Base-by-base conservation (phyloP, 2,329 filamentous ascomycete genomes). In the Diaporthe velutina region DNA sequence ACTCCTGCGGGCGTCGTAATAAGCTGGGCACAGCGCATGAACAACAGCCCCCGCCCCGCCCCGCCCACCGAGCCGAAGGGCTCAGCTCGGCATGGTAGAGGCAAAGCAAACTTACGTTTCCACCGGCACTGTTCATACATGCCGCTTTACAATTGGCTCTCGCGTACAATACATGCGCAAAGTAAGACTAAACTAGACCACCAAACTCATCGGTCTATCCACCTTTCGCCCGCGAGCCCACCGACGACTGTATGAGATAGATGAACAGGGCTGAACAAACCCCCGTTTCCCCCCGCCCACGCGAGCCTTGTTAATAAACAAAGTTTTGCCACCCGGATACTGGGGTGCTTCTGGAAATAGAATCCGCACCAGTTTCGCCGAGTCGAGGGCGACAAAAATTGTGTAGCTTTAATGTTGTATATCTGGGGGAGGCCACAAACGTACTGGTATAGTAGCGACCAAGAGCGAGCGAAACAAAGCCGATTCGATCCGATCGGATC, bases 61-160 rank as follows among this genome's bases (percentile, higher is more conserved):
- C 61, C 42, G 42, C 42, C 5, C 60, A 38, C 38, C 19, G 25
- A 40, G 10, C 17, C 28, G 19, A 48, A 40, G 42, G 40, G 22
- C 64, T 67, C 64, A 67, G 64, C 64, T 67, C 45, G 45, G 45
- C 64, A 67, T 52, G 30, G 45, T 52, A 30, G 40, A 45, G 38
- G 12, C 10, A 45, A 38, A 45, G 12, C 10, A 45, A 38, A 45
- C 38, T 10, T 19, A 22, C 25, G 38, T 40, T 61, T 42, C 57
- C 38, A 9, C 25, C n/a, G 40, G 25, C n/a, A 45, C 17, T 33
- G 60, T 15, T 6, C 55, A 17, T 17, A 38, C 33, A 19, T 40
- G n/a, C 35, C 33, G 15, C 35, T 33, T n/a, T 15, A 38, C 57
- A 60, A 38, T 60, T 40, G 57, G 57, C 7, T 33, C 22, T 38